A percentile compares a stretch with the other conserved stretches of the same genome.
Evolutionary conservation across 1,284 basidiomycete genomes (phyloP).

Genomic region (Stygiomarasmius scandens): DNA sequence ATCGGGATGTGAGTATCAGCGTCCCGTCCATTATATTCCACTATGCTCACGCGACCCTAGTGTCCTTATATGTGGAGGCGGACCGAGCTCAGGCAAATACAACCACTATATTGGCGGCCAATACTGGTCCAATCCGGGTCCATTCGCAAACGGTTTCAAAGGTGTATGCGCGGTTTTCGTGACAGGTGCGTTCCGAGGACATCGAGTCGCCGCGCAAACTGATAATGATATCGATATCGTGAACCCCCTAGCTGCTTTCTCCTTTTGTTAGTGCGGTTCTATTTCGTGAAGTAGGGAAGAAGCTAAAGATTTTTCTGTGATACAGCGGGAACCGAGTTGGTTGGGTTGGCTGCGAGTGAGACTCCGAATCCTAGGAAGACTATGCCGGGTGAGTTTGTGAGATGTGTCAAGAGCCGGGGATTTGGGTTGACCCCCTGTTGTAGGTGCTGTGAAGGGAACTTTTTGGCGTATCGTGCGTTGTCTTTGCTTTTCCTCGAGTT

Average conservation of each 20-base stretch:
- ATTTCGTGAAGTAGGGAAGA: not conserved
- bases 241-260: slow-evolving; percentile 49
- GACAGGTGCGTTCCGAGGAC: slow-evolving; percentile 28
- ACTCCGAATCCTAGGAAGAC: slow-evolving; percentile 60
- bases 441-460: slow-evolving; percentile 44
- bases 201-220: not conserved
- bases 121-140: slow-evolving; percentile 55
- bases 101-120: slow-evolving; percentile 46
- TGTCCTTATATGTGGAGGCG: slow-evolving; percentile 47
- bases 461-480: slow-evolving; percentile 48
- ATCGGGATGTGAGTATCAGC: slow-evolving; percentile 43
- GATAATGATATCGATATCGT: not conserved
- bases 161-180: slow-evolving; percentile 48
- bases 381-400: slow-evolving; percentile 44
- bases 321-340: slow-evolving; percentile 66
- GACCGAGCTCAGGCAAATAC: slow-evolving; percentile 40
- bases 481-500: not conserved
- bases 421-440: too few species aligned
- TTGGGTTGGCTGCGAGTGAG: slow-evolving; percentile 65
- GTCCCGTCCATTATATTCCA: slow-evolving; percentile 27
- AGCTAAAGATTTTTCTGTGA: not conserved
- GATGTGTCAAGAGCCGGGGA: too few species aligned
- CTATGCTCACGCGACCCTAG: slow-evolving; percentile 18
- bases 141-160: slow-evolving; percentile 50
- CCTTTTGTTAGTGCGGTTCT: slow-evolving; percentile 43